Conservation (phyloP, 129 eudicot species). For the Smallanthus sonchifolius region DNA sequence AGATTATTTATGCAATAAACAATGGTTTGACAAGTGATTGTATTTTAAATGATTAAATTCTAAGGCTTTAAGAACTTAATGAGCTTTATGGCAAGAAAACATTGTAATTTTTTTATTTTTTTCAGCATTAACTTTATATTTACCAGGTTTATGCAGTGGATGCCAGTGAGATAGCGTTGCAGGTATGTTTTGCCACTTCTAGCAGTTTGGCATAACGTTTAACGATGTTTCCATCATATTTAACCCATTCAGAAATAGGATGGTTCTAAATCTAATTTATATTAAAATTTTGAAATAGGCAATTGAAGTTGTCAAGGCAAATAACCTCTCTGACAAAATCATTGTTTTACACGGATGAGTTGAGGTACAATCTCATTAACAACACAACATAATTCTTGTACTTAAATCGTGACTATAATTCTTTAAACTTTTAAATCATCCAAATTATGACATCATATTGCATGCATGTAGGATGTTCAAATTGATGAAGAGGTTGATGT, state of each 20-base stretch:
- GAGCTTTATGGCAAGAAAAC: not conserved
- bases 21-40: not conserved
- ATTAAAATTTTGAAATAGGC: slow-evolving; percentile 48
- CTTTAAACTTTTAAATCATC: not conserved
- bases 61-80: slow-evolving; percentile 6
- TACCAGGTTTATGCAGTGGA: slow-evolving; percentile 96
- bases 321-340: slow-evolving; percentile 73
- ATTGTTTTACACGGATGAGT: slow-evolving; percentile 96
- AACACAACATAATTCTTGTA: not conserved
- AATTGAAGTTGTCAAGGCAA: slow-evolving; percentile 88
- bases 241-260: not conserved
- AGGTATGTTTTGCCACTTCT: slow-evolving; percentile 38
- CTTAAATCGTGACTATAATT: not conserved
- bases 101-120: not conserved
- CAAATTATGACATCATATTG: not conserved
- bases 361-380: slow-evolving; percentile 56
- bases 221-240: slow-evolving; percentile 10
- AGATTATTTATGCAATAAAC: slow-evolving; percentile 12
- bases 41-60: not conserved
- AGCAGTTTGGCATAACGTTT: not conserved
- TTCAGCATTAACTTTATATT: slow-evolving; percentile 15
- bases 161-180: slow-evolving; percentile 95
- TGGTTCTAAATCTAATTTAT: slow-evolving; percentile 10
- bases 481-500: slow-evolving; percentile 97
- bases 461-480: slow-evolving; percentile 72